Evolutionary conservation across 805 yeast genomes (phyloP).

Genomic region (Teunomyces kruisii): DNA sequence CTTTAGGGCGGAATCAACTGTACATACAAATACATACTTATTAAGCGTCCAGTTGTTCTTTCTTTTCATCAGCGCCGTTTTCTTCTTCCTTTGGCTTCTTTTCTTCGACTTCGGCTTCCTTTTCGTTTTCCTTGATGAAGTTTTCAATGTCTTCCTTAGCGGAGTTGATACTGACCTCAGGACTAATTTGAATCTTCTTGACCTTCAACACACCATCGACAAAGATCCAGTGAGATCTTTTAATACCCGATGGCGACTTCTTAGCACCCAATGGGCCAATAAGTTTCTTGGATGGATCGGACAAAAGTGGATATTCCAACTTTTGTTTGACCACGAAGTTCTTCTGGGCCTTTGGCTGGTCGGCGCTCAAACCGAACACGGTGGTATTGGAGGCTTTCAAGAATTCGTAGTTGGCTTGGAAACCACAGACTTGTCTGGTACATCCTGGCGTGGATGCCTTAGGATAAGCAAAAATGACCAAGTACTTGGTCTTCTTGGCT

Average conservation of each 20-base stretch:
- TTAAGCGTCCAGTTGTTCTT: neutral
- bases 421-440: conserved; percentile 91
- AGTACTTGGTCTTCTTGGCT: conserved; percentile 30
- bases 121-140: conserved; percentile 24
- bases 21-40: conserved; percentile 1
- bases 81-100: conserved; percentile 4
- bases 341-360: conserved; percentile 74
- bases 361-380: conserved; percentile 83
- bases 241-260: conserved; percentile 72
- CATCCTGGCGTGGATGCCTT: conserved; percentile 96
- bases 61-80: conserved; percentile 6
- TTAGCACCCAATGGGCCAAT: conserved; percentile 80
- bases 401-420: conserved; percentile 61
- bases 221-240: conserved; percentile 92
- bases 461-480: conserved; percentile 69
- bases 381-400: conserved; percentile 51
- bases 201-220: conserved; percentile 67
- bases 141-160: conserved; percentile 58
- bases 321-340: conserved; percentile 70
- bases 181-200: conserved; percentile 53
- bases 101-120: conserved; percentile 6
- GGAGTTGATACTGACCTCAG: conserved; percentile 51
- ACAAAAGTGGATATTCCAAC: conserved; percentile 69
- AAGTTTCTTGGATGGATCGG: conserved; percentile 71
- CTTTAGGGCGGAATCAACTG: neutral